Conservation (phyloP, 768 basidiomycete species). For the Piloderma croceum region DNA sequence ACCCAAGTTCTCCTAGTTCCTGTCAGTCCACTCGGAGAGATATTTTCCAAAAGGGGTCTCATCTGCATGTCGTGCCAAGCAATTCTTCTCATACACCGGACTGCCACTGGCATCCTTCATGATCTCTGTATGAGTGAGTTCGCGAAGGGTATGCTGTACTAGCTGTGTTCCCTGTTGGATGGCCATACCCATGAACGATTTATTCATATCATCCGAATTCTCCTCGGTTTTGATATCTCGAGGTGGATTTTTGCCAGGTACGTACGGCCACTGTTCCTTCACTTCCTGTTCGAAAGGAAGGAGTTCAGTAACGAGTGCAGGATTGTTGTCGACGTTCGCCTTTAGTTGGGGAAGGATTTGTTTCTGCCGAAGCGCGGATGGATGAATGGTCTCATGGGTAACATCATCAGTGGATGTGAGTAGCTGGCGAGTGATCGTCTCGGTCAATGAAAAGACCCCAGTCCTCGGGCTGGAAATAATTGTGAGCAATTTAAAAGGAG, state of each 20-base stretch:
- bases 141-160: neutral
- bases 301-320: slow-evolving; percentile 38
- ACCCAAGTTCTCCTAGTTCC: too few species aligned
- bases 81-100: neutral
- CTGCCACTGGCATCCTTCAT: neutral
- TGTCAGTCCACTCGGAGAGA: too few species aligned
- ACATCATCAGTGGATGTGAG: slow-evolving; percentile 39
- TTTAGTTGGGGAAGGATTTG: slow-evolving; percentile 29
- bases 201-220: neutral
- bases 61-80: too few species aligned
- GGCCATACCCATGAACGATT: neutral
- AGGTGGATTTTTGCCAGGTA: slow-evolving; percentile 18
- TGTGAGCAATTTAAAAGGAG: slow-evolving; percentile 1
- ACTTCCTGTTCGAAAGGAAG: slow-evolving; percentile 49
- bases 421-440: slow-evolving; percentile 39
- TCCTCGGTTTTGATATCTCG: neutral
- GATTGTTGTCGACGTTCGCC: slow-evolving; percentile 34
- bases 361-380: slow-evolving; percentile 49
- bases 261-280: slow-evolving; percentile 42
- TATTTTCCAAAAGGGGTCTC: too few species aligned
- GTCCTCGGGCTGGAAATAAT: slow-evolving; percentile 36
- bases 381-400: slow-evolving; percentile 58
- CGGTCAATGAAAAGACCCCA: slow-evolving; percentile 50
- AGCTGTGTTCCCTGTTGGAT: neutral
- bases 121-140: neutral